These are phyloP conservation scores for Chiua virens DNA, from an alignment of 768 basidiomycete genomes.

Conservation along the genomic window DNA sequence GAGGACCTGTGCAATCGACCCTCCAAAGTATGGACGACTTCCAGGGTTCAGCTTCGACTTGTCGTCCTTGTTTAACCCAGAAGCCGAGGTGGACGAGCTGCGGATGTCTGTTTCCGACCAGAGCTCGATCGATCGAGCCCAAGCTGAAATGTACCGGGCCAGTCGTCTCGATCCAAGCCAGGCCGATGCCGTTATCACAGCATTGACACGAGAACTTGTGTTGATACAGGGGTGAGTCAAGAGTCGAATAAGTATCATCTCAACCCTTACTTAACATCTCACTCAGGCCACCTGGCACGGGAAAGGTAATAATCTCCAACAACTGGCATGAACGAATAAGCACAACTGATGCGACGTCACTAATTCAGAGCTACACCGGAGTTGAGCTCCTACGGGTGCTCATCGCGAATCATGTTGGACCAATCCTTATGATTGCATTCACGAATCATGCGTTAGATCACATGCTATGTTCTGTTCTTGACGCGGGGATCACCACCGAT, in stretches of 20 bases:
- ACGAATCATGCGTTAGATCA: conserved; percentile 84
- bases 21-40: conserved; percentile 53
- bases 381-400: conserved; percentile 69
- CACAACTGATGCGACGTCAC: background rate
- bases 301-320: conserved; percentile 48
- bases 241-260: too few species aligned
- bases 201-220: conserved; percentile 57
- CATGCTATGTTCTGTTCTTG: conserved; percentile 62
- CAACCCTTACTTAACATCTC: background rate
- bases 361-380: conserved; percentile 58
- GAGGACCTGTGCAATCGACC: conserved; percentile 35
- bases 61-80: conserved; percentile 47
- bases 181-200: conserved; percentile 63
- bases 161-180: conserved; percentile 72
- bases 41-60: conserved; percentile 61
- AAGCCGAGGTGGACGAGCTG: conserved; percentile 39
- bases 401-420: conserved; percentile 49
- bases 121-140: conserved; percentile 45
- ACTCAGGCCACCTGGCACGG: conserved; percentile 72
- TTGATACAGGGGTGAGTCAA: conserved; percentile 68
- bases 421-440: conserved; percentile 61
- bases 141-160: conserved; percentile 41
- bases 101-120: conserved; percentile 42
- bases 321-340: background rate
- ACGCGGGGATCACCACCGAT: conserved; percentile 59